Conservation (phyloP, 2,329 filamentous ascomycete species). For the Talaromyces sp. region DNA sequence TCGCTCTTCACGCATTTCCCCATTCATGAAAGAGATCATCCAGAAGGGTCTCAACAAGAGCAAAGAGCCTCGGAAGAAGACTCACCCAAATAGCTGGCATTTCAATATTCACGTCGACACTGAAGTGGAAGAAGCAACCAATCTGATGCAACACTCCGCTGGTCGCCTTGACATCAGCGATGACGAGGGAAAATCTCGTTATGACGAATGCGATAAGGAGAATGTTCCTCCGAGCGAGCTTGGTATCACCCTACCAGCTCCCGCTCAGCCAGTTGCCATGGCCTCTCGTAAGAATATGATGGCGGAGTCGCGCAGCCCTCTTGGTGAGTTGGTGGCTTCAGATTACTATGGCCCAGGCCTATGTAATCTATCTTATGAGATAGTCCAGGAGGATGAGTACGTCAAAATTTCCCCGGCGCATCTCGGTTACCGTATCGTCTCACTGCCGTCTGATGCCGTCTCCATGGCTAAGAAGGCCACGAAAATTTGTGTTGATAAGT, state of each 20-base stretch:
- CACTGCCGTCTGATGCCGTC: not conserved
- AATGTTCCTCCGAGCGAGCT: conserved; percentile 71
- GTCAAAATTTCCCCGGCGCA: not conserved
- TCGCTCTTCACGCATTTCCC: conserved; percentile 59
- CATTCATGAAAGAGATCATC: conserved; percentile 26
- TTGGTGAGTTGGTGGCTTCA: conserved; percentile 64
- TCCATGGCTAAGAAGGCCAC: not conserved
- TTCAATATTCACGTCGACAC: conserved; percentile 96
- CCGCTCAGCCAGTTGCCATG: conserved; percentile 25
- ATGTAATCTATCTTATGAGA: conserved; percentile 59
- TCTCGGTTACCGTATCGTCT: not conserved
- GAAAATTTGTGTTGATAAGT: not conserved
- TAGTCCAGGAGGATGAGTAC: conserved; percentile 59
- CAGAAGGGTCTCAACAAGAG: conserved; percentile 41
- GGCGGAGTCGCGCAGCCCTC: conserved; percentile 60
- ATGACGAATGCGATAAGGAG: conserved; percentile 75
- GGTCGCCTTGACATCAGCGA: conserved; percentile 83
- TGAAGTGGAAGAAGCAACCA: conserved; percentile 84
- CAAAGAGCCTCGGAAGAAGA: conserved; percentile 28
- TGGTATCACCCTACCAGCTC: conserved; percentile 59
- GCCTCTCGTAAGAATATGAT: conserved; percentile 50
- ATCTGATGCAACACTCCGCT: conserved; percentile 87
- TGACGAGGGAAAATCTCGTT: conserved; percentile 58
- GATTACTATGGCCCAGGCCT: conserved; percentile 67
- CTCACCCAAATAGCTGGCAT: conserved; percentile 62